Evolutionary conservation across 495 filamentous ascomycete species (phyloP).

Genomic region (Hypoxylon fragiforme): DNA sequence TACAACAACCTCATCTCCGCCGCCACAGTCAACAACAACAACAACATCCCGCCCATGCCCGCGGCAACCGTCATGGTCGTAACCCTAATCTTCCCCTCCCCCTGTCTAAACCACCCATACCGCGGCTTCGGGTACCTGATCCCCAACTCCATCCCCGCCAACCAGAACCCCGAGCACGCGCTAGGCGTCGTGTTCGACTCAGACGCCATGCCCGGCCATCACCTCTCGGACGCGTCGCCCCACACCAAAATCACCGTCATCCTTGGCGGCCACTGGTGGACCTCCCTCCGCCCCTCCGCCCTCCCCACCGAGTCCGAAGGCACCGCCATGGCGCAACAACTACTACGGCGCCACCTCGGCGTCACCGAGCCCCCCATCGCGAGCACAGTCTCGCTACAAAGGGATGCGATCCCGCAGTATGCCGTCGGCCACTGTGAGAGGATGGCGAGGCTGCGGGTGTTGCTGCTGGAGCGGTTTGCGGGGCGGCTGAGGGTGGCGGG

Average conservation of each 20-base stretch:
- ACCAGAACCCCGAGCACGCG: constrained; percentile 76
- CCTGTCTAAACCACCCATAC: constrained; percentile 59
- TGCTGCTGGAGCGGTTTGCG: constrained; percentile 58
- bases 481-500: constrained; percentile 73
- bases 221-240: constrained; percentile 2
- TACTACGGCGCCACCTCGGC: constrained; percentile 70
- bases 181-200: constrained; percentile 89
- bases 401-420: constrained; percentile 85
- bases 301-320: constrained; percentile 65
- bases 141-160: constrained; percentile 61
- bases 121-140: constrained; percentile 88
- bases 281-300: constrained; percentile 43
- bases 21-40: neutral
- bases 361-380: constrained; percentile 52
- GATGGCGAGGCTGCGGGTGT: constrained; percentile 58
- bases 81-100: constrained; percentile 74
- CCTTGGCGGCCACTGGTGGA: constrained; percentile 91
- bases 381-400: constrained; percentile 59
- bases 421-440: constrained; percentile 68
- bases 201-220: constrained; percentile 48
- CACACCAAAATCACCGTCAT: constrained; percentile 90
- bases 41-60: constrained; percentile 2
- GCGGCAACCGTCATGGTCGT: constrained; percentile 82
- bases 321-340: constrained; percentile 63
- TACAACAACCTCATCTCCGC: neutral